These are phyloP conservation scores for Amphicarpaea edgeworthii DNA, from an alignment of 306 rosid species.

Conservation along the genomic window DNA sequence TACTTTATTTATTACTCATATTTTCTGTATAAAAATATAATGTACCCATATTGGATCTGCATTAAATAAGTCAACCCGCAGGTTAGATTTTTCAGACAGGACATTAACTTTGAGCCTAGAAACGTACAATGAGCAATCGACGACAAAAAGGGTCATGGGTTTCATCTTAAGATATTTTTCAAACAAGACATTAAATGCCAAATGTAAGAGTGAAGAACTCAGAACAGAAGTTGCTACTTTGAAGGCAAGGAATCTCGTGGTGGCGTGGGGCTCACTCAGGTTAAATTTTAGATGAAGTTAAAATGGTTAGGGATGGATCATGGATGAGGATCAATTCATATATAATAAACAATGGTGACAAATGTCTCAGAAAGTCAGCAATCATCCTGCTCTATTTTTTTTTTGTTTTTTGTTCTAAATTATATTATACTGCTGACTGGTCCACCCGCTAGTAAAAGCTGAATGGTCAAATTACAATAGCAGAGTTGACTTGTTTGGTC, in stretches of 20 bases:
- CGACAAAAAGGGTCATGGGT: conserved; percentile 46
- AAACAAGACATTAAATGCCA: conserved; percentile 42
- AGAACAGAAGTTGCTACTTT: conserved; percentile 40
- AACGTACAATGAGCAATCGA: conserved; percentile 43
- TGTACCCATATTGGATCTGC: conserved; percentile 8
- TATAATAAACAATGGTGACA: conserved; percentile 14
- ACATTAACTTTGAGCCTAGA: conserved; percentile 46
- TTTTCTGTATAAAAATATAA: neutral
- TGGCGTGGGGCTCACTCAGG: conserved; percentile 38
- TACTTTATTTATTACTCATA: neutral
- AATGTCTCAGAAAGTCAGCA: conserved; percentile 39
- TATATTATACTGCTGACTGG: conserved; percentile 16
- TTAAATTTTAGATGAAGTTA: conserved; percentile 38
- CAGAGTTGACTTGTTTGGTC: neutral
- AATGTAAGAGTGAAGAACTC: conserved; percentile 19
- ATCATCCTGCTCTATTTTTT: neutral
- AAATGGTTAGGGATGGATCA: conserved; percentile 17
- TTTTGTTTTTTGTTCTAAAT: conserved; percentile 32
- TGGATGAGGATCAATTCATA: too few relatives aligned
- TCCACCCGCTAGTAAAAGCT: conserved; percentile 7
- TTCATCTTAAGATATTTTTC: conserved; percentile 25
- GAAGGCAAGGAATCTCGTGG: conserved; percentile 46
- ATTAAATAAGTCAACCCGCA: conserved; percentile 51
- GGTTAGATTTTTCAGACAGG: conserved; percentile 48
- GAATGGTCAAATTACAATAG: conserved; percentile 49